Evolutionary conservation across 1,284 basidiomycete genomes (phyloP).

Genomic region (Taiwanofungus camphoratus): DNA sequence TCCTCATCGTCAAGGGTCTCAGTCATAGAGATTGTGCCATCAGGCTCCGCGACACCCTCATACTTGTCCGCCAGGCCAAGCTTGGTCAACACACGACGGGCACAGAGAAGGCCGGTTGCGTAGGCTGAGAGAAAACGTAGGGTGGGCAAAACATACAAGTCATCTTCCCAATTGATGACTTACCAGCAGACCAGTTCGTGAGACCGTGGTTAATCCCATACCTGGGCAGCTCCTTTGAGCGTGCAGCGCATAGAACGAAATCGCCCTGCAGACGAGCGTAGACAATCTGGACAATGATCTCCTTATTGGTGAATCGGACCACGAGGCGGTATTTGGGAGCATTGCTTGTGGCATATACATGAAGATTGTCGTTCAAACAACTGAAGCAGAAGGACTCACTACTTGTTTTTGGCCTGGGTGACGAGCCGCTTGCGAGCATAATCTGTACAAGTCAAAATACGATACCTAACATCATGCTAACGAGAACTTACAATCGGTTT

Average conservation of each 20-base stretch:
- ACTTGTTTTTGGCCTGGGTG: conserved; percentile 99
- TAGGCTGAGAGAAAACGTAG: conserved; percentile 56
- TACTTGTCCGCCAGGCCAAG: conserved; percentile 99
- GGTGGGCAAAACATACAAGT: neutral
- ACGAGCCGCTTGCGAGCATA: conserved; percentile 96
- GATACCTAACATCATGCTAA: neutral
- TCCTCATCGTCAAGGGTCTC: conserved; percentile 89
- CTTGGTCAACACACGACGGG: conserved; percentile 93
- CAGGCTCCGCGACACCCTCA: conserved; percentile 90
- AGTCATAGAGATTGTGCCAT: conserved; percentile 80
- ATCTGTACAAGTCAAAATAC: conserved; percentile 43
- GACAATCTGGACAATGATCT: conserved; percentile 90
- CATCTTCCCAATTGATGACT: conserved; percentile 9
- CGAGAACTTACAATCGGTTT: conserved; percentile 84
- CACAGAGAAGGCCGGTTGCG: conserved; percentile 94
- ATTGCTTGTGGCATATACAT: conserved; percentile 43
- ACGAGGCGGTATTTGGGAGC: conserved; percentile 98
- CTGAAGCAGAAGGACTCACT: conserved; percentile 42
- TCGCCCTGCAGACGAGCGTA: conserved; percentile 98
- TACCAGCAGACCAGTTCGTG: conserved; percentile 97
- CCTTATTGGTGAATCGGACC: conserved; percentile 95
- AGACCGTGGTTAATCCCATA: conserved; percentile 99
- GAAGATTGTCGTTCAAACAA: neutral
- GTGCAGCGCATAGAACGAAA: conserved; percentile 85
- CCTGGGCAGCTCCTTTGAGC: conserved; percentile 87